Percentiles rank a stretch among this genome's conserved stretches.
Conservation (phyloP, 2,329 filamentous ascomycete species). For the Hymenoscyphus fraxineus region DNA sequence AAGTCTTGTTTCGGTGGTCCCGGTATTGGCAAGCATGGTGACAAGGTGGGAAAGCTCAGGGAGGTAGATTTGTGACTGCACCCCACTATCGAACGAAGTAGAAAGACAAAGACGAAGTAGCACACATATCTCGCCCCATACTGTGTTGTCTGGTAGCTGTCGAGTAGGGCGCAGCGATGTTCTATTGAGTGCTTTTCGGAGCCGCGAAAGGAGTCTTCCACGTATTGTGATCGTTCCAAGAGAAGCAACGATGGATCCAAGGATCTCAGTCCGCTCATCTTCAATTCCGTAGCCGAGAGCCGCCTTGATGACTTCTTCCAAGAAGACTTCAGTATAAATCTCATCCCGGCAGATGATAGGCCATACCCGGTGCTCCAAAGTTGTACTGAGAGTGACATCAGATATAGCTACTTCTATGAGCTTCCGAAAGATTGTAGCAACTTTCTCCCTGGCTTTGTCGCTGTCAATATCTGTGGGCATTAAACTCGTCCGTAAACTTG, state of each 20-base stretch:
- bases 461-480: conserved; percentile 57
- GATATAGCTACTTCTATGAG: conserved; percentile 62
- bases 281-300: conserved; percentile 55
- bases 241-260: conserved; percentile 59
- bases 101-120: conserved; percentile 63
- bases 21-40: conserved; percentile 67
- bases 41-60: conserved; percentile 69
- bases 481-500: conserved; percentile 56
- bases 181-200: conserved; percentile 64
- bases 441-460: conserved; percentile 63
- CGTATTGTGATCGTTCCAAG: conserved; percentile 63
- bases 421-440: conserved; percentile 60
- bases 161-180: conserved; percentile 65
- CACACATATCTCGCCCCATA: conserved; percentile 67
- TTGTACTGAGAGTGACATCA: conserved; percentile 55
- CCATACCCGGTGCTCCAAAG: conserved; percentile 64
- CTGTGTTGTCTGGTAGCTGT: conserved; percentile 60
- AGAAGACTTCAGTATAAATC: conserved; percentile 60
- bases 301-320: conserved; percentile 64
- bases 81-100: conserved; percentile 63
- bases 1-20: conserved; percentile 51
- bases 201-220: conserved; percentile 60
- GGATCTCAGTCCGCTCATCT: conserved; percentile 55
- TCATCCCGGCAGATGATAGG: conserved; percentile 62
- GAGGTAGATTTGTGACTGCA: conserved; percentile 64